Evolutionary conservation across 371 early-diverging fungal species (phyloP).

Genomic region (Umbelopsis sp.): DNA sequence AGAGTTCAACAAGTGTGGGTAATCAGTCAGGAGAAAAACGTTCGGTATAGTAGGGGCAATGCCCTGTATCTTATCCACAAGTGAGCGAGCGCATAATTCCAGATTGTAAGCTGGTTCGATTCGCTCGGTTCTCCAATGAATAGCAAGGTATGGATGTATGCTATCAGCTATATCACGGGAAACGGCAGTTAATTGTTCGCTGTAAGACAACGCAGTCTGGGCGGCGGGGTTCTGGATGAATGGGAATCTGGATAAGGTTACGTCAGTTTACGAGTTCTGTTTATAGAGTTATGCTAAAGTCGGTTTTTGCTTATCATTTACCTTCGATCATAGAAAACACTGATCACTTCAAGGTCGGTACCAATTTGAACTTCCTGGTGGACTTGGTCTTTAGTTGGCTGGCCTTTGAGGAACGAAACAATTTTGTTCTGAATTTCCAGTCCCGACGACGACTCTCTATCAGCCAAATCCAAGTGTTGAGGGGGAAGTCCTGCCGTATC

Average conservation of each 20-base stretch:
- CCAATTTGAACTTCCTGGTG: not conserved
- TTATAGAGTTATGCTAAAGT: not conserved
- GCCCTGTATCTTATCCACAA: conserved; percentile 23
- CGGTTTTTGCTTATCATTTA: conserved; percentile 14
- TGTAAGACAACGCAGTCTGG: conserved; percentile 36
- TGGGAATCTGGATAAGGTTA: conserved; percentile 23
- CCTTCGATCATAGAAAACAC: conserved; percentile 40
- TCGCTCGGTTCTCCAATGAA: conserved; percentile 45
- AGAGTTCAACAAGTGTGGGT: conserved; percentile 33
- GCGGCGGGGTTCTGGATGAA: conserved; percentile 33
- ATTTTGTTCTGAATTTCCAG: conserved; percentile 18
- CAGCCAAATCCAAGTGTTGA: conserved; percentile 25
- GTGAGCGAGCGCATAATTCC: conserved; percentile 30
- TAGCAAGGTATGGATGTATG: conserved; percentile 34
- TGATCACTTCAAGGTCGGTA: conserved; percentile 30
- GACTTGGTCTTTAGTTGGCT: not conserved
- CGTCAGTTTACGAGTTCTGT: not conserved
- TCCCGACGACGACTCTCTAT: conserved; percentile 17
- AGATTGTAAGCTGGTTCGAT: conserved; percentile 31
- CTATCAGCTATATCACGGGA: conserved; percentile 25
- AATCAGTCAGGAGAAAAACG: conserved; percentile 39
- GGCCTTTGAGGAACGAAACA: not conserved
- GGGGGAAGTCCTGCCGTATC: conserved; percentile 21
- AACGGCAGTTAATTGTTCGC: conserved; percentile 22
- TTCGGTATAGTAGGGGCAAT: conserved; percentile 19